phyloP scores from a whole-genome alignment of 2,329 filamentous ascomycete species.

The Penicillium thymicola region DNA sequence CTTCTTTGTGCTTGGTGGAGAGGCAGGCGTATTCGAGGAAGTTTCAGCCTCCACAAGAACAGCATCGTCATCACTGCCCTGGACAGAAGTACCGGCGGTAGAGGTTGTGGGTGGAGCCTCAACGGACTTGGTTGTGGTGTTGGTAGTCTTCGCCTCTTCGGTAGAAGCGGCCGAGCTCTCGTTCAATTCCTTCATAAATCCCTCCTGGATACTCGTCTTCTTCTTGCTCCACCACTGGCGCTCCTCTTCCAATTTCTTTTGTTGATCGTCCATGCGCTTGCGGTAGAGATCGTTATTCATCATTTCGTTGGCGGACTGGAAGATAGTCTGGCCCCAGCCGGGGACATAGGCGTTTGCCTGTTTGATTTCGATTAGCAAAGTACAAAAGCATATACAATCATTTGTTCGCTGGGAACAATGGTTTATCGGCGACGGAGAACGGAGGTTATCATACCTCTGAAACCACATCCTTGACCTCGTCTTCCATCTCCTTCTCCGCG shows the following conservation, averaged over 20 bases:
- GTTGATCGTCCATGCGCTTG: conserved; percentile 70
- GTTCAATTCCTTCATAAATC: conserved; percentile 79
- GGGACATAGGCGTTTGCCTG: conserved; percentile 87
- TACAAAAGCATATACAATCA: conserved; percentile 6
- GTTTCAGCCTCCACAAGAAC: conserved; percentile 70
- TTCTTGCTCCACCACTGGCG: conserved; percentile 92
- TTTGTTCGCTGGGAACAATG: background rate
- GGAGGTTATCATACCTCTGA: conserved; percentile 64
- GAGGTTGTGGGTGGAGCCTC: conserved; percentile 25
- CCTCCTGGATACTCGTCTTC: conserved; percentile 66
- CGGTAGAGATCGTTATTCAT: conserved; percentile 77
- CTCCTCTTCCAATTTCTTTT: conserved; percentile 67
- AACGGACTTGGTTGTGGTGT: conserved; percentile 16
- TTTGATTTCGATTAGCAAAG: conserved; percentile 11
- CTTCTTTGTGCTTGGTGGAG: conserved; percentile 34
- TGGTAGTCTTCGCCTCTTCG: conserved; percentile 16
- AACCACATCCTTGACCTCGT: conserved; percentile 90
- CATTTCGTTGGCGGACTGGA: conserved; percentile 97
- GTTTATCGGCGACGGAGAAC: background rate
- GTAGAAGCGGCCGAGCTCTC: conserved; percentile 17
- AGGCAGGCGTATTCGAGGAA: conserved; percentile 27
- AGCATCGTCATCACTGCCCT: conserved; percentile 65
- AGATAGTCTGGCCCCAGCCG: conserved; percentile 91
- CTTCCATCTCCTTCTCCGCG: conserved; percentile 97
- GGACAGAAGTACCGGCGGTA: conserved; percentile 34